A percentile compares a stretch with the other conserved stretches of the same genome.
Conservation (phyloP, 2,329 filamentous ascomycete species). For the Diaporthe sp. region DNA sequence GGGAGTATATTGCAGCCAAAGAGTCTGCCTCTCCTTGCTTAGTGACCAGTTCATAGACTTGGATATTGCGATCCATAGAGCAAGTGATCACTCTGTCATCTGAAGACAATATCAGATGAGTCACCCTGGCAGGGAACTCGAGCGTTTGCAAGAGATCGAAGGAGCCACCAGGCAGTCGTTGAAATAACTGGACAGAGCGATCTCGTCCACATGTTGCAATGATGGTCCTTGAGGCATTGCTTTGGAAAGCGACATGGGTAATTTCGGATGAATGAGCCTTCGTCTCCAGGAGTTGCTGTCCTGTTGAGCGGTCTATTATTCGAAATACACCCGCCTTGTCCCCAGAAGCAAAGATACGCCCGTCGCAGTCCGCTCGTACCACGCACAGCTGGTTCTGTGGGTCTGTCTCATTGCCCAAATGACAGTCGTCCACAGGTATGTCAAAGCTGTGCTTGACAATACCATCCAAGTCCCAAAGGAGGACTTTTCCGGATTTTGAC, state of each 20-base stretch:
- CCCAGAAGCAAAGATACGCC: conserved; percentile 80
- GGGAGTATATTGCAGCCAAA: conserved; percentile 82
- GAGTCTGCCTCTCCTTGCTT: conserved; percentile 74
- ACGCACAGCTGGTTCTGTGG: conserved; percentile 71
- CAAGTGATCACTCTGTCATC: conserved; percentile 85
- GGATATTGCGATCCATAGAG: conserved; percentile 88
- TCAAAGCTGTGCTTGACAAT: conserved; percentile 73
- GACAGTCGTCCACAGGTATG: conserved; percentile 77
- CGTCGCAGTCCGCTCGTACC: conserved; percentile 71
- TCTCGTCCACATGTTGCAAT: conserved; percentile 90
- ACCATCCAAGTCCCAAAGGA: conserved; percentile 86
- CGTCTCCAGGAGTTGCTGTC: conserved; percentile 75
- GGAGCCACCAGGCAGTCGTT: conserved; percentile 64
- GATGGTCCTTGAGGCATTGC: conserved; percentile 72
- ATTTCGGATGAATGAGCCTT: conserved; percentile 92
- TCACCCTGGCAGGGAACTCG: conserved; percentile 91
- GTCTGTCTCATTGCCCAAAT: conserved; percentile 64
- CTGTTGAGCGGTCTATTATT: conserved; percentile 74
- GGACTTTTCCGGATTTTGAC: conserved; percentile 83
- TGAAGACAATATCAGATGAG: conserved; percentile 79
- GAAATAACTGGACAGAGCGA: conserved; percentile 93
- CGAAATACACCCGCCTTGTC: conserved; percentile 89
- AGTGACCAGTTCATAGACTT: conserved; percentile 83
- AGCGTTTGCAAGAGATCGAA: conserved; percentile 91
- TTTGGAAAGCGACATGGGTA: conserved; percentile 82